Base-by-base conservation (phyloP, 148 eudicot species). In the Chenopodium suecicum region DNA sequence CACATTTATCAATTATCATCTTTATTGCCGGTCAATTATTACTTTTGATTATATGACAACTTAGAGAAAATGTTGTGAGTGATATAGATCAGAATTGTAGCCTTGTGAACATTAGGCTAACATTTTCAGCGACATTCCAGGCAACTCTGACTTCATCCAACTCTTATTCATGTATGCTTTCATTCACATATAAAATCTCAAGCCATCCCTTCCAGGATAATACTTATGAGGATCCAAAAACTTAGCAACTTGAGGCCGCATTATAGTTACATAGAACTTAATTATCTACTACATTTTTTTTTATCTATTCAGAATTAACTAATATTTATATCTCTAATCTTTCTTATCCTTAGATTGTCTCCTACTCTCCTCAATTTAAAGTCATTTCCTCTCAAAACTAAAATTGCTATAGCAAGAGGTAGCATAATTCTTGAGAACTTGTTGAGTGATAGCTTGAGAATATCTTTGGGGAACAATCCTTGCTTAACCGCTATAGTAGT, bases 401-500 rank as follows among this genome's bases (percentile, higher is more conserved):
- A 73, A 74, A 90, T 91, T 87, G 93, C 94, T 63, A 92, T 72
- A 32, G 98, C 97, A 73, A 93, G 97, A 10, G 98, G 98, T 54
- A 93, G 83, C 66, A 92, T 78, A 74, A 95, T 88, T 76, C 98
- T 85, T 37, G 98, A 87, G 78, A 90, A 93, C 86, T 93, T 95
- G 89, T 85, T 87, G 72, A 95, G n/a, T n/a, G n/a, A n/a, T n/a
- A n/a, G n/a, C n/a, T n/a, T n/a, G n/a, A n/a, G n/a, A n/a, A n/a
- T n/a, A n/a, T n/a, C n/a, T n/a, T n/a, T n/a, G n/a, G n/a, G n/a
- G n/a, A n/a, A 91, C 79, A 95, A 81, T 25, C 89, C 86, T 27
- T 97, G 97, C 84, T 95, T 95, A 56, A 93, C 88, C 0, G 98
- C 97, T 20, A 95, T 91, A 25, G 97, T 96, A 37, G 98, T 90